Base-by-base conservation (phyloP, 345 rosid species). In the Zanthoxylum bungeanum region DNA sequence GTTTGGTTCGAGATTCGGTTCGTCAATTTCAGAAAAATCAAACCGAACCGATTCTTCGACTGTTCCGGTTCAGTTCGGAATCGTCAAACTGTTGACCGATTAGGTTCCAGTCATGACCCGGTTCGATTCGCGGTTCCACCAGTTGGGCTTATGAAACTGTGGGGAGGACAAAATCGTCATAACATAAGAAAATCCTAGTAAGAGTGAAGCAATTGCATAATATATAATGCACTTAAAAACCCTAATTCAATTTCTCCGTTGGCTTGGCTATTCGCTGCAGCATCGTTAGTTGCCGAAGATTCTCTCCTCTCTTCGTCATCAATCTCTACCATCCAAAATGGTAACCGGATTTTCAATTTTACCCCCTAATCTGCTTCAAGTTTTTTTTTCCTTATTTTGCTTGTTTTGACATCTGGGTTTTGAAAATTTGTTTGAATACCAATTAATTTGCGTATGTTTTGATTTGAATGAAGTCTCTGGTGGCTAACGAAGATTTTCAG, bases 401-500 rank as follows among this genome's bases (percentile, higher is more conserved):
- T 58, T 59, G 34, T 33, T 57, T 57, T 21, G 24, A 2, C 7
- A 47, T 25, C 60, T 27, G n/a, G 21, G 28, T 30, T 40, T 64
- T 4, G 6, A n/a, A 59, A 7, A 4, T 36, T 59, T 6, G 21
- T 34, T 71, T 66, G 33, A 69, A 53, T 69, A 3, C 19, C 42
- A 8, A 17, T 17, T 59, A 50, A 16, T 49, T 58, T 2, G 3
- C 52, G 24, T 34, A 4, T 60, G 39, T 47, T 28, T 46, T 44
- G 14, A 24, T 4, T 33, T 25, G 57, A 52, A 10, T 70, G 78
- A 76, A 93, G 98, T 87, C 97, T 73, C 85, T 93, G 80, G 93
- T 89, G 51, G 91, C 95, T 11, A 89, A 85, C 68, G 98, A 91
- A 73, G 98, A 93, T 0, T 93, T 89, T 66, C 98, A 93, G 84